phyloP scores from a whole-genome alignment of 2,329 filamentous ascomycete species.

The Aspergillus transmontanensis region DNA sequence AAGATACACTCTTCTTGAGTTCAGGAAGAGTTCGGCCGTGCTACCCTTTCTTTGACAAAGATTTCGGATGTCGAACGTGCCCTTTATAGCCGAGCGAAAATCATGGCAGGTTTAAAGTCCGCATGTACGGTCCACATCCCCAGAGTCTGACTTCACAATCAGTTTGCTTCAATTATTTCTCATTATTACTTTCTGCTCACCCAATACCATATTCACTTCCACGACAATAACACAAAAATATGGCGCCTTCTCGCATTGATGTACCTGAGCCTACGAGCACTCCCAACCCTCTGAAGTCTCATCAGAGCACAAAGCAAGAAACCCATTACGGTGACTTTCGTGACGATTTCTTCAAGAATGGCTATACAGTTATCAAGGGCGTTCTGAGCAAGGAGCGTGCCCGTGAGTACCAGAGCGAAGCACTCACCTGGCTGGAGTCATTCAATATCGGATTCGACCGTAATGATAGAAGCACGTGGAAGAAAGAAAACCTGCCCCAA shows the following conservation, averaged over 20 bases:
- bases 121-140: not conserved
- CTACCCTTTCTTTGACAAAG: not conserved
- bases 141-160: not conserved
- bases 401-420: conserved; percentile 16
- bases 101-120: not conserved
- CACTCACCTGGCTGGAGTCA: conserved; percentile 42
- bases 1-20: not conserved
- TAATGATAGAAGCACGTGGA: conserved; percentile 43
- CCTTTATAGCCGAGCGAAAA: not conserved
- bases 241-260: not conserved
- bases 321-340: conserved; percentile 2
- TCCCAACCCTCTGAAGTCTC: not conserved
- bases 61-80: not conserved
- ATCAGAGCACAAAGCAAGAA: not conserved
- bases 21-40: not conserved
- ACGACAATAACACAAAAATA: not conserved
- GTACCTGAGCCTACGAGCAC: not conserved
- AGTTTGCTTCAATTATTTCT: not conserved
- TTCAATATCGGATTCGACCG: conserved; percentile 42
- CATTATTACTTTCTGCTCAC: not conserved
- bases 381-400: not conserved
- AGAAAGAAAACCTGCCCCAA: conserved; percentile 45
- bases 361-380: conserved; percentile 4
- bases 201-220: too few relatives aligned
- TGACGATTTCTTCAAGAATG: conserved; percentile 1